Base-by-base conservation (phyloP, 2,329 filamentous ascomycete genomes). In the Zymoseptoria brevis region DNA sequence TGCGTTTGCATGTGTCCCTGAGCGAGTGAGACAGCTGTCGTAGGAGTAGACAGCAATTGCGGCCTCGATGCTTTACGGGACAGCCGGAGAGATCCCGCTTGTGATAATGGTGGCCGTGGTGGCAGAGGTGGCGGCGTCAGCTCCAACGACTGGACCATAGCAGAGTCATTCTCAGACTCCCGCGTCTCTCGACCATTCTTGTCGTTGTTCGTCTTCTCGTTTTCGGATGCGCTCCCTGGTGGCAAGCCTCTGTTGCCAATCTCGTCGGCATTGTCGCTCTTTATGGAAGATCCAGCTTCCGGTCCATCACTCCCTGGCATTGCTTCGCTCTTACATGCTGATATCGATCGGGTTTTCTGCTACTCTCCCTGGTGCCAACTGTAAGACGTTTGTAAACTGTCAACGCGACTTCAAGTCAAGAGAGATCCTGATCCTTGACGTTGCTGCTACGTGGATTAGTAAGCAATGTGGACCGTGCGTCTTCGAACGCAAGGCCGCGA, bases 11-110 rank as follows among this genome's bases (percentile, higher is more conserved):
- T 89, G 66, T 90, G 87, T 57, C 92, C 87, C 65, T 93, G 91
- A 62, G 91, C 81, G 16, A 90, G 82, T 0, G 90, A 93, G 13
- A 97, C 71, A 8, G 91, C 91, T 0, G 91, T 96, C 3, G 92
- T 96, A 53, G 93, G 85, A 60, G 84, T 85, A 1, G 87, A 85
- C 24, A 76, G 73, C 19, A 80, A 67, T 58, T 75, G 72, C 22
- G 78, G 77, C 56, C 73, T 57, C 4, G 72, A 71, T 21, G 71
- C 56, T 49, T 70, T 71, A 24, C 73, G 73, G 3, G 72, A 68
- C 9, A 73, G 61, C 51, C 73, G 67, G 52, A 74, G 59, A 61
- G 63, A 66, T 56, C 68, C 57, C 57, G 66, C 48, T 55, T 66
- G 61, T 45, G 60, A 54, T 4, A 62, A 56, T 50, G 65, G 57